Base-by-base conservation (phyloP, 345 rosid genomes). In the Ricinus communis region DNA sequence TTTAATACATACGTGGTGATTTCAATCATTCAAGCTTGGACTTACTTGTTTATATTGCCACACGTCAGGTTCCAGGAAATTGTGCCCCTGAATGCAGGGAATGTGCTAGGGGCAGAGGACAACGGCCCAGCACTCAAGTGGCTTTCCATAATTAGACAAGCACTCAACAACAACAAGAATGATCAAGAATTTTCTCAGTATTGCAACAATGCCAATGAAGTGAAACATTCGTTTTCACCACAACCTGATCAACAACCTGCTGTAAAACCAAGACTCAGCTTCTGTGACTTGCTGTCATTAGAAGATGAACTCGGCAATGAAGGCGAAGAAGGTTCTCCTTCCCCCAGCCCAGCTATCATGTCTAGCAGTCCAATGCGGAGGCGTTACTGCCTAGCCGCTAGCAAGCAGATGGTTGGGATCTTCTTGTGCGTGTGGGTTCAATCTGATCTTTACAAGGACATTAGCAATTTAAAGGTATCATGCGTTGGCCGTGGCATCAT, bases 371-470 rank as follows among this genome's bases (percentile, higher is more conserved):
- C 82, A n/a, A 51, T 8, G 36, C 66, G 24, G 58, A 77, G 41
- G 1, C 76, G 76, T 0, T 93, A 83, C 70, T 81, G 86, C 81
- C 88, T 93, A 0, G 93, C 96, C 1, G 94, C 93, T 6, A 87
- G 96, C 76, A 94, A 94, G 78, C 98, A 91, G 76, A 94, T 94
- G 98, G 98, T 94, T 27, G 98, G 98, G 36, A 80, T 94, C 51
- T 91, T 91, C 78, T 55, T 94, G 58, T 90, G 96, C 59, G 91
- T 94, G 15, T 94, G 97, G 97, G 87, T 90, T 72, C 82, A 91
- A 72, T 82, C 82, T 13, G 93, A 86, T 71, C 87, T 94, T 4
- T 76, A 71, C 22, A 81, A 77, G 65, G 86, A 84, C 56, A 82
- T 91, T 1, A 82, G 80, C 63, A 87, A 82, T 57, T 71, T 91